These are phyloP conservation scores for Apostasia ramifera DNA, from an alignment of 106 monocot species.

Conservation along the genomic window DNA sequence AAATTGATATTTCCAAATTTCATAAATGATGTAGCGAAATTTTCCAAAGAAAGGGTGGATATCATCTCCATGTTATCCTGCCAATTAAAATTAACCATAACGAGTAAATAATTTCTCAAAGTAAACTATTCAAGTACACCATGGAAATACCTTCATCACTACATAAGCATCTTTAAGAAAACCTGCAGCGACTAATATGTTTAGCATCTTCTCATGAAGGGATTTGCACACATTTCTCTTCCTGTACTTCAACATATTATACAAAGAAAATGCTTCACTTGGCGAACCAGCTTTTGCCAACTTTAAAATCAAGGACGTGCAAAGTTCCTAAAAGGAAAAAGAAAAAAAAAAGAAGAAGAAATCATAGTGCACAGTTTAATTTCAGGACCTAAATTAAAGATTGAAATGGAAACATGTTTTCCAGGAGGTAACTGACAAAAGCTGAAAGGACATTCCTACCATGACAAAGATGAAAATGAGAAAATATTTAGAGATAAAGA, in stretches of 20 bases:
- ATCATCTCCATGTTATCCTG: slow-evolving; percentile 78
- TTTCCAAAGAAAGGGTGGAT: slow-evolving; percentile 47
- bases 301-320: slow-evolving; percentile 56
- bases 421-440: no score
- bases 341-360: no score
- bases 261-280: no score
- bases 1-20: slow-evolving; percentile 85
- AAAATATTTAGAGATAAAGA: no score
- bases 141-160: slow-evolving; percentile 68
- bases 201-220: slow-evolving; percentile 71
- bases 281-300: slow-evolving; percentile 59
- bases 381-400: no score
- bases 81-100: slow-evolving; percentile 14
- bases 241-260: slow-evolving; percentile 84
- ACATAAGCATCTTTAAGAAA: slow-evolving; percentile 90
- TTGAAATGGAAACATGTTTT: no score
- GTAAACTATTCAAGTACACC: no score
- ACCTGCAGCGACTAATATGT: slow-evolving; percentile 64
- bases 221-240: slow-evolving; percentile 64
- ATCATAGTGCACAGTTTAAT: no score
- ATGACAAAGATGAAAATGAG: no score
- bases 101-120: slow-evolving; percentile 1
- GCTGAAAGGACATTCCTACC: no score
- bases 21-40: slow-evolving; percentile 73
- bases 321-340: slow-evolving; percentile 63